Percentiles rank a stretch among this genome's conserved stretches.
phyloP scores from a whole-genome alignment of 2,329 filamentous ascomycete species.

The Dryadomyces quercus-mongolicae region DNA sequence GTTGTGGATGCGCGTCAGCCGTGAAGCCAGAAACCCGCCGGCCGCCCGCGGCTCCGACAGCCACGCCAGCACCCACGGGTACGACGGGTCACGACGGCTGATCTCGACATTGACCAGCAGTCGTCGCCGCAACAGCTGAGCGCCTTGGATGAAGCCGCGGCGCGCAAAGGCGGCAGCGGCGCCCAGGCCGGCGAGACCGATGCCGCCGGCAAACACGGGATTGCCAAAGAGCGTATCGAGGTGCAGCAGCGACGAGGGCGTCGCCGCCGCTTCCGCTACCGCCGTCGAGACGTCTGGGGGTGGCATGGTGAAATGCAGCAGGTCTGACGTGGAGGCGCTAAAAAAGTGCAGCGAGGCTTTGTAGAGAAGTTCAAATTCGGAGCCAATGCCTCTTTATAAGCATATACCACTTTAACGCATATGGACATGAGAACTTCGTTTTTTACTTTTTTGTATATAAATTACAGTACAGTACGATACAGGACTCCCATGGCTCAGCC shows the following conservation, averaged over 20 bases:
- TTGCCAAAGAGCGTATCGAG: constrained; percentile 51
- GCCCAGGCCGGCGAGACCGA: constrained; percentile 83
- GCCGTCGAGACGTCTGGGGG: not conserved
- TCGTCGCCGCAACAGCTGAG: constrained; percentile 65
- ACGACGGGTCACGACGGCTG: constrained; percentile 83
- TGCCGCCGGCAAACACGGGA: constrained; percentile 57
- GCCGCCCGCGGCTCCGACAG: constrained; percentile 69
- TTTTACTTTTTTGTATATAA: too few relatives aligned
- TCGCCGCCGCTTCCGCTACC: not conserved
- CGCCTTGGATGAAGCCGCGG: constrained; percentile 58
- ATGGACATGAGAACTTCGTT: not conserved
- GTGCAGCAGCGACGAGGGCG: constrained; percentile 6
- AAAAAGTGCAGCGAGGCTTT: not conserved
- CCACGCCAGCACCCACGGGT: constrained; percentile 91
- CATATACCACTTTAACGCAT: not conserved
- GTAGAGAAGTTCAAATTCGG: too few relatives aligned
- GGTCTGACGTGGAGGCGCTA: not conserved
- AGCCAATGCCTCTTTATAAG: not conserved
- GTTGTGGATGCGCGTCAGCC: constrained; percentile 48
- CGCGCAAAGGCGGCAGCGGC: constrained; percentile 72
- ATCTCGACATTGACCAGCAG: constrained; percentile 95
- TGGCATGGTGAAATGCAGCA: not conserved
- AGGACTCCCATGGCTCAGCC: constrained; percentile 26
- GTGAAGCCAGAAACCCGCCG: constrained; percentile 45
- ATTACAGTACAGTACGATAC: too few relatives aligned